Conservation (phyloP, 257 asterid species). For the Jasminum sambac region DNA sequence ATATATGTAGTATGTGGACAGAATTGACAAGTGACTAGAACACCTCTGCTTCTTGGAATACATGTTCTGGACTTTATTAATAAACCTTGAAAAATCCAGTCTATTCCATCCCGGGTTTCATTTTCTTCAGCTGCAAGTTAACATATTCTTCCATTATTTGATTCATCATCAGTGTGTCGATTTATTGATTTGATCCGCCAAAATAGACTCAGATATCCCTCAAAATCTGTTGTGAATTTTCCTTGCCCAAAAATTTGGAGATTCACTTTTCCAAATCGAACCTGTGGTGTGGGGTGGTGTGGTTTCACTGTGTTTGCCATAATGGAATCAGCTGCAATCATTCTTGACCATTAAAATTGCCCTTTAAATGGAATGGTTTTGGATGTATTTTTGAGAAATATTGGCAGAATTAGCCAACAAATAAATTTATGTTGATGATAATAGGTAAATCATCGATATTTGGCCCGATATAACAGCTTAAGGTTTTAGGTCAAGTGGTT, state of each 20-base stretch:
- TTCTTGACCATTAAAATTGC: not conserved
- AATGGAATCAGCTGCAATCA: not conserved
- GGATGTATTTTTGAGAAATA: not conserved
- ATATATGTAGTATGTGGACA: not conserved
- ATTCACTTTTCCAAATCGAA: not conserved
- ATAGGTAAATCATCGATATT: too few species aligned
- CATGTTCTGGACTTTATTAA: not conserved
- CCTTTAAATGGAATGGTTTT: not conserved
- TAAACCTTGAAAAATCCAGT: not conserved
- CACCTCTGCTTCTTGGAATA: not conserved
- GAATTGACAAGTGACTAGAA: not conserved
- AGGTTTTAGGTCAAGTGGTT: too few species aligned
- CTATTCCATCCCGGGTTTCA: not conserved
- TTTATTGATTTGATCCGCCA: not conserved
- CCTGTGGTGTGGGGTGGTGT: not conserved
- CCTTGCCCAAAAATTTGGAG: not conserved
- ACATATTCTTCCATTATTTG: not conserved
- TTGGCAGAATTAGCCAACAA: not conserved
- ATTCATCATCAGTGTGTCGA: not conserved
- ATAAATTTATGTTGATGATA: not conserved
- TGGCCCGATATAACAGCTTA: too few species aligned
- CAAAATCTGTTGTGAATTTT: not conserved
- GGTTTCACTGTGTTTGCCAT: not conserved
- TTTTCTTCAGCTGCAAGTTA: not conserved
- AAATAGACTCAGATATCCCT: not conserved